A percentile compares a stretch with the other conserved stretches of the same genome.
phyloP scores from a whole-genome alignment of 148 eudicot species.

The Chenopodium album region DNA sequence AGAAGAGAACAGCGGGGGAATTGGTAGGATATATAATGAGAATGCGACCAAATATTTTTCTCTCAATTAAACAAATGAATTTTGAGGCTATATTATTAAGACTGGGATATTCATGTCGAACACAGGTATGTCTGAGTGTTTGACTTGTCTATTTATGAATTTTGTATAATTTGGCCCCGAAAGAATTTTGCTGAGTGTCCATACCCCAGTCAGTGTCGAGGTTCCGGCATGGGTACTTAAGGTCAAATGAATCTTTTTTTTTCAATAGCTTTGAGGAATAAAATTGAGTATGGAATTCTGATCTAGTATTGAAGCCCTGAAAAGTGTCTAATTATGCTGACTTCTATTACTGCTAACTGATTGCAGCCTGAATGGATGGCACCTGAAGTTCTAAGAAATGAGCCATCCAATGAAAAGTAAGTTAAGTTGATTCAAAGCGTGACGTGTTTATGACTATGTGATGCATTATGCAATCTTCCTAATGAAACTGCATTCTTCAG shows the following conservation, averaged over 20 bases:
- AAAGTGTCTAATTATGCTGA: conserved; percentile 2
- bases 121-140: neutral
- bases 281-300: neutral
- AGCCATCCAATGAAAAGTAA: conserved; percentile 93
- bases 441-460: neutral
- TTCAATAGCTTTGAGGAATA: neutral
- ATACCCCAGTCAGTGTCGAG: neutral
- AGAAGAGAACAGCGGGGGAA: neutral
- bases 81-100: neutral
- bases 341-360: conserved; percentile 23
- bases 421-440: conserved; percentile 25
- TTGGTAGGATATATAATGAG: neutral
- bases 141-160: neutral
- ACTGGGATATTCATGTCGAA: neutral
- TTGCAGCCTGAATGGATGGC: conserved; percentile 99
- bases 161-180: neutral
- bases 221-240: neutral
- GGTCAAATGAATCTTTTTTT: neutral
- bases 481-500: conserved; percentile 43
- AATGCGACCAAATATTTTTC: neutral
- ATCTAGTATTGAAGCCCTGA: neutral
- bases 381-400: conserved; percentile 95
- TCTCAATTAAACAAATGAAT: neutral
- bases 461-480: conserved; percentile 2
- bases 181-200: neutral